Evolutionary conservation across 1,139 yeast species (phyloP).

Genomic region (Blastobotrys apis): DNA sequence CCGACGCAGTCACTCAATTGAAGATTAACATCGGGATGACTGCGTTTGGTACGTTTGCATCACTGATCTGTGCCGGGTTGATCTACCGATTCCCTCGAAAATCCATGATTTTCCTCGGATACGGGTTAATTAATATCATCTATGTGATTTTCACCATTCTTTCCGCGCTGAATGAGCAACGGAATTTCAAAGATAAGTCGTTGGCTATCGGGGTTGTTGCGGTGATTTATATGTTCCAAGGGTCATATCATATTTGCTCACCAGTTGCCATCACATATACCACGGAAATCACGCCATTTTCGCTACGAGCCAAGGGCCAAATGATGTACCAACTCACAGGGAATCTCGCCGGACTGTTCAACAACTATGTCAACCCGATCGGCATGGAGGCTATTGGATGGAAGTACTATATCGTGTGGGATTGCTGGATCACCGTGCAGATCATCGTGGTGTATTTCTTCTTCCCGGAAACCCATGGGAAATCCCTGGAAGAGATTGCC

Average conservation of each 20-base stretch:
- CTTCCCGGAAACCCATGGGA: constrained; percentile 70
- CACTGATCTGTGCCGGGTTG: constrained; percentile 33
- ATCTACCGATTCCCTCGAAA: constrained; percentile 39
- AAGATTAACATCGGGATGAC: constrained; percentile 25
- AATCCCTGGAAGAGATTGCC: constrained; percentile 68
- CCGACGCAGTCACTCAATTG: constrained; percentile 37
- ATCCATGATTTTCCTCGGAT: constrained; percentile 29
- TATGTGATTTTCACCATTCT: constrained; percentile 26
- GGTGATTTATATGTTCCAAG: constrained; percentile 21
- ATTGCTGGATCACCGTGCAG: constrained; percentile 21
- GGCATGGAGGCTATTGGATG: constrained; percentile 39
- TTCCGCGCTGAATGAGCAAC: constrained; percentile 25
- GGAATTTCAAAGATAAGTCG: constrained; percentile 19
- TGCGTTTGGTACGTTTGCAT: constrained; percentile 38
- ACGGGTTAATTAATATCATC: constrained; percentile 26
- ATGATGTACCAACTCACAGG: constrained; percentile 47
- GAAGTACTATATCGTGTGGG: constrained; percentile 37
- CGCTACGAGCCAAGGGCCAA: constrained; percentile 53
- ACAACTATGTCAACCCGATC: constrained; percentile 44
- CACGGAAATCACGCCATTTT: constrained; percentile 56
- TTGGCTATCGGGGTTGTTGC: constrained; percentile 22
- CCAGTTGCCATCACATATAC: constrained; percentile 41
- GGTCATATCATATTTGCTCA: constrained; percentile 19
- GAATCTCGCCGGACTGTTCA: constrained; percentile 17
- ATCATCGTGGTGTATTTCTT: constrained; percentile 51